These are phyloP conservation scores for Teratosphaeriaceae sp. DNA, from an alignment of 2,329 filamentous ascomycete species.

Conservation along the genomic window DNA sequence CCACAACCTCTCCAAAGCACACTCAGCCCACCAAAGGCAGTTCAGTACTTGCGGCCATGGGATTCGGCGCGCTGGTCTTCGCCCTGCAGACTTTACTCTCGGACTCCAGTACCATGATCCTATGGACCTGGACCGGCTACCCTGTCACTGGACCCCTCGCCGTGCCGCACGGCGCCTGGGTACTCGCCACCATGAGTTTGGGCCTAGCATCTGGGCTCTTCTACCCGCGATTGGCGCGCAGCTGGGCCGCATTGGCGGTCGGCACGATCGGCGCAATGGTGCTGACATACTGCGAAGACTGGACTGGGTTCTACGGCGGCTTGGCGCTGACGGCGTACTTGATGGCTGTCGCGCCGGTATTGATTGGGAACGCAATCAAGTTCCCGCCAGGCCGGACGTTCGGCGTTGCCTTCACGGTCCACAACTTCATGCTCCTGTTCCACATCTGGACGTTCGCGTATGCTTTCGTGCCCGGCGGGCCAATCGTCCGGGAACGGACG, in stretches of 20 bases:
- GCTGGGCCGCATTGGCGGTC: conserved; percentile 72
- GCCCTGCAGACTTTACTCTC: conserved; percentile 87
- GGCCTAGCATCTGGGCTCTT: conserved; percentile 73
- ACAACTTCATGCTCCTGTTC: conserved; percentile 93
- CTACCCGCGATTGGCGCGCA: conserved; percentile 61
- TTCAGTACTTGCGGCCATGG: conserved; percentile 63
- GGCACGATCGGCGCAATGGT: conserved; percentile 74
- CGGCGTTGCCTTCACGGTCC: conserved; percentile 80
- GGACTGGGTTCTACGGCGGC: conserved; percentile 84
- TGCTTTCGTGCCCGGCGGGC: conserved; percentile 92
- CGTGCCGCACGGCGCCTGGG: conserved; percentile 83
- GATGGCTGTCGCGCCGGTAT: conserved; percentile 67
- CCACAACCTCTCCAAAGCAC: conserved; percentile 37
- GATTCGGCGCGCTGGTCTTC: conserved; percentile 80
- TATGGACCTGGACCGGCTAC: conserved; percentile 97
- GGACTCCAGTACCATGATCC: conserved; percentile 97
- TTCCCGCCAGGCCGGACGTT: conserved; percentile 75
- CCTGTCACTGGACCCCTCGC: conserved; percentile 82
- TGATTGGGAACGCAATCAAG: conserved; percentile 70
- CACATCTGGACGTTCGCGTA: conserved; percentile 99
- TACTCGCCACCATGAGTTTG: conserved; percentile 76
- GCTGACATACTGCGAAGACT: conserved; percentile 70
- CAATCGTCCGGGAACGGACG: conserved; percentile 84
- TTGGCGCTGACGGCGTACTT: conserved; percentile 70
- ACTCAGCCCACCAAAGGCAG: conserved; percentile 58